Evolutionary conservation across 768 basidiomycete genomes (phyloP).

Genomic region (Cystofilobasidium ferigula): DNA sequence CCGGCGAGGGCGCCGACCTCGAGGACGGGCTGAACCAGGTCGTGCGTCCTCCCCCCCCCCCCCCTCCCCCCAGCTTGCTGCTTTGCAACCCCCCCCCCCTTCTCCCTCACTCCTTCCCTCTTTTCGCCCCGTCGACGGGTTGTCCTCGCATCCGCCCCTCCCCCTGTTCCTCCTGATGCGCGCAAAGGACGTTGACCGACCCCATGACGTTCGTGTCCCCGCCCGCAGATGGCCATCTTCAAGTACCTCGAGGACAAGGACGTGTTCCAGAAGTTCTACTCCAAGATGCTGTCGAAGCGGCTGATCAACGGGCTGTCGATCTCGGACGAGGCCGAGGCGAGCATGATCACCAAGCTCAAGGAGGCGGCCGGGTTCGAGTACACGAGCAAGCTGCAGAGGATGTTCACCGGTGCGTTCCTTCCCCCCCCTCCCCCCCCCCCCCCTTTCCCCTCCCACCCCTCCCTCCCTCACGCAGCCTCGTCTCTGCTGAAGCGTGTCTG

Average conservation of each 20-base stretch:
- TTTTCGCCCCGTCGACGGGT: no score
- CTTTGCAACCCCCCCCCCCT: background rate
- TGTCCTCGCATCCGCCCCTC: background rate
- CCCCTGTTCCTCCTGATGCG: no score
- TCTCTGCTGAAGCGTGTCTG: no score
- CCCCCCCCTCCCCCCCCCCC: background rate
- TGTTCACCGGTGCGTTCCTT: conserved; percentile 68
- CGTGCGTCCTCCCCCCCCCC: conserved; percentile 44
- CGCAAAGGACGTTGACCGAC: no score
- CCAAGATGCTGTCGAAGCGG: conserved; percentile 82
- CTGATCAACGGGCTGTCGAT: conserved; percentile 82
- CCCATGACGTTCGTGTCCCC: no score
- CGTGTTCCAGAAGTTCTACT: conserved; percentile 96
- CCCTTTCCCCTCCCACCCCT: background rate
- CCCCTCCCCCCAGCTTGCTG: no score
- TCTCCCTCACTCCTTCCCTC: background rate
- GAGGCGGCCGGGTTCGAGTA: conserved; percentile 95
- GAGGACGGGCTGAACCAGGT: conserved; percentile 83
- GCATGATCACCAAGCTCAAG: conserved; percentile 96
- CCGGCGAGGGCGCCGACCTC: conserved; percentile 79
- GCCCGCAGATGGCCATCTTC: conserved; percentile 80
- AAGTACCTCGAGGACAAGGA: conserved; percentile 98
- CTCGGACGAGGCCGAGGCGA: conserved; percentile 90
- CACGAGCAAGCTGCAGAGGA: conserved; percentile 86
- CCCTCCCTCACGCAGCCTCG: background rate